Base-by-base conservation (phyloP, 2,329 filamentous ascomycete genomes). In the Fonsecaea pedrosoi region DNA sequence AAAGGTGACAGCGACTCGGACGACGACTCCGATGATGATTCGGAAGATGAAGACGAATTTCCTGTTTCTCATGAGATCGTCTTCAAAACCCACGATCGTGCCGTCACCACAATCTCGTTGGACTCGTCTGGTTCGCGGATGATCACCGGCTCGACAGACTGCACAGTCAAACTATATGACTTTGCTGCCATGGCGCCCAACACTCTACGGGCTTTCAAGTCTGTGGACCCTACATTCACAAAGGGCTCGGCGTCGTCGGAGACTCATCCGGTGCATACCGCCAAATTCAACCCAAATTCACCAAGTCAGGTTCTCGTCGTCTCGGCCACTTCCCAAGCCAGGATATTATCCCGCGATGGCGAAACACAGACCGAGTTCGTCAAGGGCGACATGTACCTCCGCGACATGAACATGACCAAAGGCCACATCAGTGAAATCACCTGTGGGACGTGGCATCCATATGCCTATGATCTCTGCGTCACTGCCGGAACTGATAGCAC, bases 351-450 rank as follows among this genome's bases (percentile, higher is more conserved):
- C 73, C 89, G 95, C 74, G 94, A 99, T 80, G 95, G 95, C 45
- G 92, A 96, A 54, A 85, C 91, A 7, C 74, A 96, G 57, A 90
- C 90, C 0, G 93, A 97, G 75, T 98, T 97, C 71, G 90, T 93
- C 72, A 99, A 99, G 80, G 95, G 95, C 54, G 95, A 99, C 77
- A 98, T 98, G 94, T 99, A 99, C 75, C 81, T 99, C 71, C 87
- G 94, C 62, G 95, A 99, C 77, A 96, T 98, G 90, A 88, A 97
- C 79, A 94, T 98, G 77, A 99, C 95, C 4, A 98, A 97, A 77
- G 95, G 95, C 1, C 95, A 99, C 79, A 89, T 97, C 60, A 94
- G 94, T 3, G 95, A 97, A 78, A 87, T 97, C 48, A 93, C 92
- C 3, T 91, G 90, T 25, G 94, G 92, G 25, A 90, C 90, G 45